phyloP scores from a whole-genome alignment of 305 asterid genomes.

The Fraxinus xanthoxyloides region DNA sequence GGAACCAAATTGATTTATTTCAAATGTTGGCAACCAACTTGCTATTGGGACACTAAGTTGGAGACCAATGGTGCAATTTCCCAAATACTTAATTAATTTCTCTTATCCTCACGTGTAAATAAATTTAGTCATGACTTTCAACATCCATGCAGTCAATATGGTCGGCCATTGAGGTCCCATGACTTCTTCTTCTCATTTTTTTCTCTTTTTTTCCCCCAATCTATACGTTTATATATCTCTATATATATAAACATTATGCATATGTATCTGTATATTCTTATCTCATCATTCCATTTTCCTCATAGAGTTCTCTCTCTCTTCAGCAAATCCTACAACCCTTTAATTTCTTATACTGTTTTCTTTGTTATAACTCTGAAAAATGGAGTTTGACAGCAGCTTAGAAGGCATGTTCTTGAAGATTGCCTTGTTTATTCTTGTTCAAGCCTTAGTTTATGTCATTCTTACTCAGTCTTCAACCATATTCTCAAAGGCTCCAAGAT shows the following conservation, averaged over 20 bases:
- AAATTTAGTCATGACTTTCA: background rate
- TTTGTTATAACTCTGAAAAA: background rate
- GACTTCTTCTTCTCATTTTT: background rate
- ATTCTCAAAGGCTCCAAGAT: conserved; percentile 53
- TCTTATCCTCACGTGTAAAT: background rate
- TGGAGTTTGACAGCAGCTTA: conserved; percentile 33
- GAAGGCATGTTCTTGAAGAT: conserved; percentile 50
- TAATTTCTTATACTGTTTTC: background rate
- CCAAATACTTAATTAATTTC: background rate
- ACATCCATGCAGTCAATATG: background rate
- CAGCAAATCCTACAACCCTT: background rate
- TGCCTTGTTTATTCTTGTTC: conserved; percentile 59
- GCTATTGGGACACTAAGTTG: background rate
- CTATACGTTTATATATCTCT: background rate
- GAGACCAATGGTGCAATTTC: background rate
- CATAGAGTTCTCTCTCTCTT: background rate
- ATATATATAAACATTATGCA: background rate
- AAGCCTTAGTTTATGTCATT: conserved; percentile 58
- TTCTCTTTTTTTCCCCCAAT: background rate
- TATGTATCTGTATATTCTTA: background rate
- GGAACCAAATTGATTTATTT: background rate
- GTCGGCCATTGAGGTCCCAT: background rate
- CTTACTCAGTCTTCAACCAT: conserved; percentile 59
- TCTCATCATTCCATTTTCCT: background rate
- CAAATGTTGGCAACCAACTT: background rate